phyloP scores from a whole-genome alignment of 108 stramenopile species.

The Pseudonitzschia multiseries region DNA sequence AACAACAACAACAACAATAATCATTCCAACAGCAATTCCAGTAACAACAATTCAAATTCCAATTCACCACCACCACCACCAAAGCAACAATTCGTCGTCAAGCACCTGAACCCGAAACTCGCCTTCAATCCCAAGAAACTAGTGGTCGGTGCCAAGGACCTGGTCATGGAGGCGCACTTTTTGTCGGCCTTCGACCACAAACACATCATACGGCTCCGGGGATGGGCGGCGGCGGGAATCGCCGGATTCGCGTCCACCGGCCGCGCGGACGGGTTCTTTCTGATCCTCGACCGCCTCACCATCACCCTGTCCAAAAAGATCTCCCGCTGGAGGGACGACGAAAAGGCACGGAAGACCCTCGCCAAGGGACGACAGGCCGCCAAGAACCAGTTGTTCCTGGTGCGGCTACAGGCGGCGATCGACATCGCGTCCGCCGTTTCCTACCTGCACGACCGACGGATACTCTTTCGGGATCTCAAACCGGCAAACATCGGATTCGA shows the following conservation, averaged over 20 bases:
- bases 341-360: constrained; percentile 33
- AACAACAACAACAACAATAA: not conserved
- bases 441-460: constrained; percentile 45
- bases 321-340: constrained; percentile 46
- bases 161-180: constrained; percentile 62
- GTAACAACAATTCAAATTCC: not conserved
- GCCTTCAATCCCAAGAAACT: constrained; percentile 55
- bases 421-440: constrained; percentile 46
- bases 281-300: constrained; percentile 48
- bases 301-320: constrained; percentile 43
- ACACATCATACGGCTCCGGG: constrained; percentile 72
- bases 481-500: constrained; percentile 68
- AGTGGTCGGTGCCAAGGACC: constrained; percentile 59
- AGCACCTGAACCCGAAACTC: constrained; percentile 66
- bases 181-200: constrained; percentile 48
- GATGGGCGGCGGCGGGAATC: constrained; percentile 71
- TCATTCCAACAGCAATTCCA: not conserved
- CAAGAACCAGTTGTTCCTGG: constrained; percentile 29
- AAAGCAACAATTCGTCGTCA: constrained; percentile 51
- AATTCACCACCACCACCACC: not conserved
- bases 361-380: constrained; percentile 27
- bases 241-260: constrained; percentile 46
- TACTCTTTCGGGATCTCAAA: constrained; percentile 62
- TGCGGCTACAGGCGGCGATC: constrained; percentile 43
- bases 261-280: constrained; percentile 57